These are phyloP conservation scores for Tulasnella sp. DNA, from an alignment of 768 basidiomycete species.

Conservation along the genomic window DNA sequence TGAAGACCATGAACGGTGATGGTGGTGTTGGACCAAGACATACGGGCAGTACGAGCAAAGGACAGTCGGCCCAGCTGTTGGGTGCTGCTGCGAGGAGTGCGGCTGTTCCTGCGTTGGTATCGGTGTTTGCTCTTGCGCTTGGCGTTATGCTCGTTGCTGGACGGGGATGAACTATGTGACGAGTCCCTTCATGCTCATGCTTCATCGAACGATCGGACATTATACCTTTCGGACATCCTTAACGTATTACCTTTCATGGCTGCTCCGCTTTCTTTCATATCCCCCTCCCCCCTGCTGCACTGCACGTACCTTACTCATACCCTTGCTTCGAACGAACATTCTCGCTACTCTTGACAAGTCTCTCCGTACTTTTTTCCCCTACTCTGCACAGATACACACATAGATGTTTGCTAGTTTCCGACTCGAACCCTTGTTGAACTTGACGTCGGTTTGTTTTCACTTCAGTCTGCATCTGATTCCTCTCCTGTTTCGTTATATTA, in stretches of 20 bases:
- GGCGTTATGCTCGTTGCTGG: not conserved
- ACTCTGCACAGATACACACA: not conserved
- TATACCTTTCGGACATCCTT: not conserved
- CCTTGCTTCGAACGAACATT: not conserved
- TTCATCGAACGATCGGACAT: not conserved
- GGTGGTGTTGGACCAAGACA: conserved; percentile 7
- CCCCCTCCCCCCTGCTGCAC: not conserved
- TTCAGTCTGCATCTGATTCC: not conserved
- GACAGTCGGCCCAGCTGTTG: not conserved
- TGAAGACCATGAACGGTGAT: conserved; percentile 16
- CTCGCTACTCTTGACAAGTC: not conserved
- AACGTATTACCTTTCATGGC: not conserved
- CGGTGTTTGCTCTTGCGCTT: not conserved
- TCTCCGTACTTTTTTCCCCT: not conserved
- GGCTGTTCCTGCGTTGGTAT: not conserved
- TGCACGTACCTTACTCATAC: not conserved
- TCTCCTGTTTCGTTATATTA: not conserved
- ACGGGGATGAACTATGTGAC: not conserved
- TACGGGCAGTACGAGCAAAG: conserved; percentile 3
- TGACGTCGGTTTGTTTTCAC: not conserved
- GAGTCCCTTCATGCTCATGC: too few species aligned
- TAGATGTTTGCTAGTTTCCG: not conserved
- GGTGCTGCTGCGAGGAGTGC: not conserved
- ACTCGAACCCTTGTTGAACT: not conserved
- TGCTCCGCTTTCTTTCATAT: not conserved